phyloP scores from a whole-genome alignment of 306 rosid species.

The Inga laurina region DNA sequence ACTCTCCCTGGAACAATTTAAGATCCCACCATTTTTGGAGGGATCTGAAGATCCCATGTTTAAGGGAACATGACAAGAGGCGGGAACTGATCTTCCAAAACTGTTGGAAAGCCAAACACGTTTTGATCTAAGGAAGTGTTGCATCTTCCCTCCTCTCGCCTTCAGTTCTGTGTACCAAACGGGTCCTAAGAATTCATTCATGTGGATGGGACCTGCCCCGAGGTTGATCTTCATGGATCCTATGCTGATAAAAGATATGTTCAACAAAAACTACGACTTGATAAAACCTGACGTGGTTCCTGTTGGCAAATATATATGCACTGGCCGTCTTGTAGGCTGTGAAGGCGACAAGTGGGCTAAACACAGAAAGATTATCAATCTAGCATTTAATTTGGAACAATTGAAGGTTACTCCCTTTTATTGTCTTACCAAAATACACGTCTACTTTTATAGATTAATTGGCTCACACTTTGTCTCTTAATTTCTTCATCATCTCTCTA shows the following conservation, averaged over 20 bases:
- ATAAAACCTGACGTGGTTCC: constrained; percentile 23
- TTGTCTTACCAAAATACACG: not conserved
- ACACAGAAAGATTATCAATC: constrained; percentile 56
- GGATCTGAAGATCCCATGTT: too few relatives aligned
- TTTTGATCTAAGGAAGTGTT: too few relatives aligned
- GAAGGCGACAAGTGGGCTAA: constrained; percentile 58
- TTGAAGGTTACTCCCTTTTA: constrained; percentile 37
- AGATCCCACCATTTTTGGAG: too few relatives aligned
- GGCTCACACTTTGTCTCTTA: not conserved
- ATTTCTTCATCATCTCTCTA: not conserved
- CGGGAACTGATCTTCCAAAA: too few relatives aligned
- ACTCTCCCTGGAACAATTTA: too few relatives aligned
- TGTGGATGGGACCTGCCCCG: constrained; percentile 38
- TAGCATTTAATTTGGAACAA: too few relatives aligned
- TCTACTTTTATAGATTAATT: too few relatives aligned
- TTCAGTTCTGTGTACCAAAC: too few relatives aligned
- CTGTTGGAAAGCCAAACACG: too few relatives aligned
- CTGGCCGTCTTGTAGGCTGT: constrained; percentile 24
- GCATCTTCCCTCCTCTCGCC: too few relatives aligned
- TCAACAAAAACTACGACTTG: constrained; percentile 36
- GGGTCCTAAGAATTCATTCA: constrained; percentile 19
- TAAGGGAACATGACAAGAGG: too few relatives aligned
- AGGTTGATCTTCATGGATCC: constrained; percentile 43
- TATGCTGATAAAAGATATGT: constrained; percentile 35
- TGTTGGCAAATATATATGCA: not conserved